phyloP scores from a whole-genome alignment of 169 alveolate species.

The Plasmodium relictum region DNA sequence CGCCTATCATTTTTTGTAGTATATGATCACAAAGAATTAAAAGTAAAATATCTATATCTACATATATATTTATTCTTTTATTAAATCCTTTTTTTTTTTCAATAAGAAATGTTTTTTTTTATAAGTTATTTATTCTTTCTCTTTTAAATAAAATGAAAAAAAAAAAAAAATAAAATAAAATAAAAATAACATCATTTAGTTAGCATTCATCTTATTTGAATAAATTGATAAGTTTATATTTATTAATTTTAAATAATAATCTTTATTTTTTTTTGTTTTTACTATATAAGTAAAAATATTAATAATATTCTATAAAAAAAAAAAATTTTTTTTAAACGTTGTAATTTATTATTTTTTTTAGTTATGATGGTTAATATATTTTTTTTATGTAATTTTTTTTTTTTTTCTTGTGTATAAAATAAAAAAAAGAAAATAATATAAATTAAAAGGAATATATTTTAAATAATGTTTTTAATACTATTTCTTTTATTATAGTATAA shows the following conservation, averaged over 20 bases:
- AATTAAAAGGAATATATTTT: too few relatives aligned
- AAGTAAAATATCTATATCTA: not conserved
- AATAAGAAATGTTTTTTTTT: not conserved
- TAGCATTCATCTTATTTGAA: constrained; percentile 7
- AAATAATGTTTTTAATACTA: too few relatives aligned
- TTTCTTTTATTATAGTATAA: too few relatives aligned
- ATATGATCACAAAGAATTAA: not conserved
- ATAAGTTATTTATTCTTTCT: constrained; percentile 7
- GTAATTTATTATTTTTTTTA: too few relatives aligned
- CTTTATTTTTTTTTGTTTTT: not conserved
- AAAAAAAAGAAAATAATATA: too few relatives aligned
- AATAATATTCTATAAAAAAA: too few relatives aligned
- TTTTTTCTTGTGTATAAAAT: too few relatives aligned
- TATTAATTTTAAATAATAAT: not conserved
- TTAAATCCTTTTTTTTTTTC: not conserved
- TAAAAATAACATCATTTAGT: constrained; percentile 11
- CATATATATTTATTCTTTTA: not conserved
- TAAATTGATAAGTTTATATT: not conserved
- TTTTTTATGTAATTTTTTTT: too few relatives aligned
- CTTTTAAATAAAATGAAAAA: constrained; percentile 5
- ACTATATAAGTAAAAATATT: not conserved
- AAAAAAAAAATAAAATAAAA: constrained; percentile 10
- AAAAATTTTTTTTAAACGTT: too few relatives aligned
- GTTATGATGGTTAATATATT: too few relatives aligned
- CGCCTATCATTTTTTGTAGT: constrained; percentile 36